These are phyloP conservation scores for Orbilia oligospora DNA, from an alignment of 2,329 filamentous ascomycete species.

Conservation along the genomic window DNA sequence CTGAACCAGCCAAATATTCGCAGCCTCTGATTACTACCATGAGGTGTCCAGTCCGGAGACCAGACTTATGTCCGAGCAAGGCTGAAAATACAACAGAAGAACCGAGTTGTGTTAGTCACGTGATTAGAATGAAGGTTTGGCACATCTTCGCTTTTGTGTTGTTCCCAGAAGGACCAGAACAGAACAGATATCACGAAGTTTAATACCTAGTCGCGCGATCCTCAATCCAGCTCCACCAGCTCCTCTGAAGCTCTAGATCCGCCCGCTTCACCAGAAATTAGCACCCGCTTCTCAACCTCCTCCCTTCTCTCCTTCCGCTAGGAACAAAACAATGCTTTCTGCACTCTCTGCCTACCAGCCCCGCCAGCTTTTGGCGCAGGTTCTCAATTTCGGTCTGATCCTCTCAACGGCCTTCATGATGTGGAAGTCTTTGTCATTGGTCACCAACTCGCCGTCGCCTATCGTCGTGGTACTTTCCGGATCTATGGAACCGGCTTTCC, in stretches of 20 bases:
- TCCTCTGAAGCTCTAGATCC: neutral
- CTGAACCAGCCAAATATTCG: too few relatives aligned
- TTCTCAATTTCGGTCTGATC: slow-evolving; percentile 91
- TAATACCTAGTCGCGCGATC: slow-evolving; percentile 6
- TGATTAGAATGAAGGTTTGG: neutral
- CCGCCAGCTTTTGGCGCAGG: slow-evolving; percentile 83
- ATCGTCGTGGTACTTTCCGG: slow-evolving; percentile 88
- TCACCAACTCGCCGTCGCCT: slow-evolving; percentile 80
- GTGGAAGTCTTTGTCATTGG: slow-evolving; percentile 88
- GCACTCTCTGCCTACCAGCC: slow-evolving; percentile 77
- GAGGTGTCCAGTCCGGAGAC: too few relatives aligned
- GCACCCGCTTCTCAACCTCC: neutral
- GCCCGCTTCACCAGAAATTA: neutral
- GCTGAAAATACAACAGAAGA: too few relatives aligned
- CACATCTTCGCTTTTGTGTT: neutral
- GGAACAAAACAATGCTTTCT: slow-evolving; percentile 73
- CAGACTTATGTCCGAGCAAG: too few relatives aligned
- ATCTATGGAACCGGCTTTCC: slow-evolving; percentile 87
- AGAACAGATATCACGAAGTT: slow-evolving; percentile 25
- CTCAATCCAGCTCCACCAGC: slow-evolving; percentile 4
- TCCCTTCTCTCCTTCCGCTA: too few relatives aligned
- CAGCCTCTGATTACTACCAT: too few relatives aligned
- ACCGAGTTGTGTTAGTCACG: neutral
- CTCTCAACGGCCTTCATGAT: slow-evolving; percentile 95
- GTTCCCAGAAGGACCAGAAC: neutral